Evolutionary conservation across 495 filamentous ascomycete genomes (phyloP).

Genomic region (Gamarada debralockiae): DNA sequence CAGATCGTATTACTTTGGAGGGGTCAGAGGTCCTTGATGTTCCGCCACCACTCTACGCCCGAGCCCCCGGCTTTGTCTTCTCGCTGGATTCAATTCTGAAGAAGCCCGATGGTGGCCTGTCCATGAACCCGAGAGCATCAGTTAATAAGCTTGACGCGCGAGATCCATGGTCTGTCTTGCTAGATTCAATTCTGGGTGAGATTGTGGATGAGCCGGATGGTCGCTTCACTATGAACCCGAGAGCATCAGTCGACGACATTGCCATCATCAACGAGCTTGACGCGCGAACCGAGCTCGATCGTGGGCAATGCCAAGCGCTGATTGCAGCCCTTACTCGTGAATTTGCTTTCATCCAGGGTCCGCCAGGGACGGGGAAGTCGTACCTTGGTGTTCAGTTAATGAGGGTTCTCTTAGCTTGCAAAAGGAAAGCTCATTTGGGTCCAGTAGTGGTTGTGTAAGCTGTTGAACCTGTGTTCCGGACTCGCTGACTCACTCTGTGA

Average conservation of each 20-base stretch:
- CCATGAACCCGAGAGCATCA: neutral
- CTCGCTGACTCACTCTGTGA: conserved; percentile 1
- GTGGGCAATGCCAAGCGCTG: conserved; percentile 13
- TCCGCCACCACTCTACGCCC: conserved; percentile 13
- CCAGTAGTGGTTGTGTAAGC: conserved; percentile 22
- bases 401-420: conserved; percentile 14
- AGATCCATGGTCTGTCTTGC: too few relatives aligned
- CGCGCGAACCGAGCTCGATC: conserved; percentile 13
- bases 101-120: neutral
- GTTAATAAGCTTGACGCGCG: conserved; percentile 10
- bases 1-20: neutral
- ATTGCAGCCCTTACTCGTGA: conserved; percentile 53
- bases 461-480: neutral
- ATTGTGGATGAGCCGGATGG: neutral
- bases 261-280: conserved; percentile 8
- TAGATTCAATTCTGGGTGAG: conserved; percentile 13
- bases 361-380: conserved; percentile 88
- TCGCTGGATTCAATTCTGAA: conserved; percentile 9
- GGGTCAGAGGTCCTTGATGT: conserved; percentile 2
- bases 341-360: conserved; percentile 80
- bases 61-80: conserved; percentile 7
- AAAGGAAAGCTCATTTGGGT: conserved; percentile 11
- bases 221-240: neutral
- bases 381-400: conserved; percentile 30
- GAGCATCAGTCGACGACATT: neutral